phyloP scores from a whole-genome alignment of 805 yeast genomes.

The Clavispora asparagi region DNA sequence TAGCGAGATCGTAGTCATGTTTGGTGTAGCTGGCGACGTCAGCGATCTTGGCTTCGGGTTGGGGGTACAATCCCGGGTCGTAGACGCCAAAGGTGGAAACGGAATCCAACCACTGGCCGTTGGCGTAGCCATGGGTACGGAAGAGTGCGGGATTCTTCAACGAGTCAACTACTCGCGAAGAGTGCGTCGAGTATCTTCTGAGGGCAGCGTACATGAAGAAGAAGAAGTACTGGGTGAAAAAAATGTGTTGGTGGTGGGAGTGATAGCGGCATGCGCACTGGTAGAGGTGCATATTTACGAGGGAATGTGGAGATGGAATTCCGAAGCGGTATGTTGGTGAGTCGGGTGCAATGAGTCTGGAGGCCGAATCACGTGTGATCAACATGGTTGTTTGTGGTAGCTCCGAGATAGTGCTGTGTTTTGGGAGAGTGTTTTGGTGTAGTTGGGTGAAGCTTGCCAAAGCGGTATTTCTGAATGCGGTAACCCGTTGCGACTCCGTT shows the following conservation, averaged over 20 bases:
- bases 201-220: not conserved
- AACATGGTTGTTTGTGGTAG: too few relatives aligned
- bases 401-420: too few relatives aligned
- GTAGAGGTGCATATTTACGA: slow-evolving; percentile 1
- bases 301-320: not conserved
- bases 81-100: slow-evolving; percentile 51
- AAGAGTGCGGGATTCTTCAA: slow-evolving; percentile 48
- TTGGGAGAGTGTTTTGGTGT: too few relatives aligned
- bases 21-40: slow-evolving; percentile 51
- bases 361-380: too few relatives aligned
- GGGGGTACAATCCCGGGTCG: slow-evolving; percentile 63
- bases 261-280: not conserved
- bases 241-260: not conserved
- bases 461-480: not conserved
- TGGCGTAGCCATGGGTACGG: slow-evolving; percentile 56
- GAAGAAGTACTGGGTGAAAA: not conserved
- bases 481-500: not conserved
- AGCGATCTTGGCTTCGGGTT: slow-evolving; percentile 40
- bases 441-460: too few relatives aligned
- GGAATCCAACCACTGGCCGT: slow-evolving; percentile 67
- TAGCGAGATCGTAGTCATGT: slow-evolving; percentile 50
- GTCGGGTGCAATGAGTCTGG: too few relatives aligned
- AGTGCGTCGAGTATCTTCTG: not conserved
- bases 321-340: too few relatives aligned
- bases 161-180: slow-evolving; percentile 1